A percentile compares a stretch with the other conserved stretches of the same genome.
Conservation (phyloP, 148 eudicot species). For the Beta vulgaris region DNA sequence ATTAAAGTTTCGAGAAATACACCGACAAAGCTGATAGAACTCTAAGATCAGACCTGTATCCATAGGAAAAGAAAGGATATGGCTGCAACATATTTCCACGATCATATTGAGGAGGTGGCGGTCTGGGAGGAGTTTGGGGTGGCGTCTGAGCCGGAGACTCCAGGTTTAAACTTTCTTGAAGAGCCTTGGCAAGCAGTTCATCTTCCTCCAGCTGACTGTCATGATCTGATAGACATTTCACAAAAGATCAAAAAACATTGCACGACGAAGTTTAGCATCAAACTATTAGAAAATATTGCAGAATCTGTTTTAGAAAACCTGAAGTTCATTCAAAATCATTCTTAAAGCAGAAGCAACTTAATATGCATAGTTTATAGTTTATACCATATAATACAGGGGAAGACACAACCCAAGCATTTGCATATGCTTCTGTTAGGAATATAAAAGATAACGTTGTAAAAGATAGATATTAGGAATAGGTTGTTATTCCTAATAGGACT, state of each 20-base stretch:
- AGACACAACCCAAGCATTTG: not conserved
- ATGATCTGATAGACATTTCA: slow-evolving; percentile 31
- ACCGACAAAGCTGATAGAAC: slow-evolving; percentile 11
- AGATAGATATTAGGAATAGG: no score
- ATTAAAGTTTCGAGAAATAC: not conserved
- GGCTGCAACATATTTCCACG: slow-evolving; percentile 53
- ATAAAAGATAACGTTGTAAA: no score
- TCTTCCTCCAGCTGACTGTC: slow-evolving; percentile 70
- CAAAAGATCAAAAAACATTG: not conserved
- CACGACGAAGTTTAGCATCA: not conserved
- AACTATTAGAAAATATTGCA: not conserved
- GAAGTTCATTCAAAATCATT: not conserved
- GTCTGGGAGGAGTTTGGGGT: slow-evolving; percentile 26
- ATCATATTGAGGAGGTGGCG: slow-evolving; percentile 69
- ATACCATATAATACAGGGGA: not conserved
- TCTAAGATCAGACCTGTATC: slow-evolving; percentile 51
- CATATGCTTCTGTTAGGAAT: no score
- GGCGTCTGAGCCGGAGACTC: slow-evolving; percentile 48
- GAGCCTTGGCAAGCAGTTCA: slow-evolving; percentile 81
- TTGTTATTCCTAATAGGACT: no score
- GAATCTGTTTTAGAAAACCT: not conserved
- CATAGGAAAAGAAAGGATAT: slow-evolving; percentile 53
- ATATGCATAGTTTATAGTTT: not conserved
- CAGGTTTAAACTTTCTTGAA: slow-evolving; percentile 78
- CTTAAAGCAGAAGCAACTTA: not conserved